phyloP scores from a whole-genome alignment of 2,329 filamentous ascomycete genomes.

The Biscogniauxia mediterranea region DNA sequence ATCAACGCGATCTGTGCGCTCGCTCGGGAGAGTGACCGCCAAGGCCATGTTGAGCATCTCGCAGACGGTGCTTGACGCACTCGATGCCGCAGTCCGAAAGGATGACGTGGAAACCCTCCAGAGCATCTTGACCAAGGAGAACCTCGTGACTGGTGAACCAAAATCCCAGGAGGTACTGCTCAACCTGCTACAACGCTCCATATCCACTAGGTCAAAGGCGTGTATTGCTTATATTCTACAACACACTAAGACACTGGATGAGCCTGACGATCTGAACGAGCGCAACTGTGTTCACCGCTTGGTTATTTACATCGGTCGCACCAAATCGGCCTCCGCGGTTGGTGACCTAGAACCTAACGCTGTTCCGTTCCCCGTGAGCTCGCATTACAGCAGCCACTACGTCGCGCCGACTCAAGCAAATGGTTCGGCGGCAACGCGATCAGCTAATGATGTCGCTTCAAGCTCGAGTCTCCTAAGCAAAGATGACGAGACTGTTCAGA shows the following conservation, averaged over 20 bases:
- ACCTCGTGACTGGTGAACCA: slow-evolving; percentile 50
- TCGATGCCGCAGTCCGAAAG: slow-evolving; percentile 69
- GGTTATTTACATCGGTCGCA: slow-evolving; percentile 86
- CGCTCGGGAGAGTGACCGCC: slow-evolving; percentile 73
- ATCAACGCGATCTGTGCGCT: slow-evolving; percentile 67
- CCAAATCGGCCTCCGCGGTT: slow-evolving; percentile 47
- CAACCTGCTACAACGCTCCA: slow-evolving; percentile 75
- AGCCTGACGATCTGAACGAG: slow-evolving; percentile 88
- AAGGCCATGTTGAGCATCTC: slow-evolving; percentile 74
- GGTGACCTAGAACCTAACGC: slow-evolving; percentile 52
- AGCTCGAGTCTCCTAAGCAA: slow-evolving; percentile 65
- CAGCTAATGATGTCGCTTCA: slow-evolving; percentile 55
- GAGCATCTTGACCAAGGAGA: slow-evolving; percentile 57
- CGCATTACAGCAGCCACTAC: slow-evolving; percentile 65
- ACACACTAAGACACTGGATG: slow-evolving; percentile 70
- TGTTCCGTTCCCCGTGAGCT: slow-evolving; percentile 47
- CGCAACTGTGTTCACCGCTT: slow-evolving; percentile 91
- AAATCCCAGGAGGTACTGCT: slow-evolving; percentile 68
- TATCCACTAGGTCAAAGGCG: slow-evolving; percentile 64
- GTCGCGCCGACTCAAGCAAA: slow-evolving; percentile 68
- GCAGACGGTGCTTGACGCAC: slow-evolving; percentile 62
- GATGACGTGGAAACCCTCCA: slow-evolving; percentile 62
- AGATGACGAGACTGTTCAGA: slow-evolving; percentile 72
- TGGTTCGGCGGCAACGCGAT: slow-evolving; percentile 61
- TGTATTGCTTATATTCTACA: slow-evolving; percentile 72